Base-by-base conservation (phyloP, 768 basidiomycete species). In the Trametopsis cervina region DNA sequence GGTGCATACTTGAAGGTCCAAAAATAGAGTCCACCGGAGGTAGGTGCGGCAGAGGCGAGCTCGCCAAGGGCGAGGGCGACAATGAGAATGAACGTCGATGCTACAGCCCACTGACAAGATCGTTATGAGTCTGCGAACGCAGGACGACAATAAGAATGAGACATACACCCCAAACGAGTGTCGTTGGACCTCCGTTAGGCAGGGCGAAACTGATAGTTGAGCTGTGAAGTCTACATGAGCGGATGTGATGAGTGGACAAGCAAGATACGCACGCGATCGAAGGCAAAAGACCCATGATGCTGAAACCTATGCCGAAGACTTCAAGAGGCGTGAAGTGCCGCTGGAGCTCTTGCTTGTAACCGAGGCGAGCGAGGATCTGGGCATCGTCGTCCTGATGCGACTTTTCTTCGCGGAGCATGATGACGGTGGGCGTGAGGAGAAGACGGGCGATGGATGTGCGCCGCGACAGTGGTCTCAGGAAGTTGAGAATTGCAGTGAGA, bases 121-220 rank as follows among this genome's bases (percentile, higher is more conserved):
- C 4, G 17, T 40, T 2, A 25, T 27, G 35, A 18, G 52, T 7
- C 33, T 9, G 57, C 56, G 58, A 61, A 37, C 53, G 51, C 57
- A 60, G 4, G 49, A 52, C 15, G 46, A 13, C 1, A 18, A 27
- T 44, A 47, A 25, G 24, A 20, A 47, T 26, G 33, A 27, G 37
- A 69, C 76, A 50, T 52, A 80, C 79, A 15, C 83, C 83, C 83
- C 83, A 88, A 9, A 83, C 80, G 81, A 86, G 83, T 1, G 81
- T 74, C 0, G 78, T 75, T 0, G 82, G 78, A 3, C 81, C 84
- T 15, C 85, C 85, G 61, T 85, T 81, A 0, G 80, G 80, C 18
- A 84, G 64, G 1, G 81, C 71, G 59, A 79, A 81, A 50, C 62
- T 40, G 3, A 76, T 60, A 13, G 75, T 72, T 1, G 76, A 71